A percentile compares a stretch with the other conserved stretches of the same genome.
Conservation (phyloP, 768 basidiomycete species). For the Wakefieldia striispora region DNA sequence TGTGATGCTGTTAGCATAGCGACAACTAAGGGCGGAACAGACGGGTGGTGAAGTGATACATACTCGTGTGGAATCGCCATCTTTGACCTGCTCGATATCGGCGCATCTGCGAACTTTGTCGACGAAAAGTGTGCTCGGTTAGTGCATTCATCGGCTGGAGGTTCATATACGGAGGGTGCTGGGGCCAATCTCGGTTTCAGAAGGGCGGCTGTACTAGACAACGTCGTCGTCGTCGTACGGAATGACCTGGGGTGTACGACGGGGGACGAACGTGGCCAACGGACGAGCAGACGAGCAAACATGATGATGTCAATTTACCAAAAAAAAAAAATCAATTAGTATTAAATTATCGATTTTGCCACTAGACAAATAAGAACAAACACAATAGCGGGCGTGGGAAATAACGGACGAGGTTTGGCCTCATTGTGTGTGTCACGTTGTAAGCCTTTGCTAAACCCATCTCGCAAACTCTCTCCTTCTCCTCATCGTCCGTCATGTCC, state of each 20-base stretch:
- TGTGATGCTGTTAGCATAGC: conserved; percentile 23
- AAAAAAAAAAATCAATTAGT: not conserved
- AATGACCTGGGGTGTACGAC: conserved; percentile 16
- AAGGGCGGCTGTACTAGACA: conserved; percentile 7
- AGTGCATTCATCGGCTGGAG: conserved; percentile 15
- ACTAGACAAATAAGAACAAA: conserved; percentile 24
- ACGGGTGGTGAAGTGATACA: conserved; percentile 13
- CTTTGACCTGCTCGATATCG: conserved; percentile 42
- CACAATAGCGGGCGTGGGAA: conserved; percentile 19
- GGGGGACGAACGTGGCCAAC: conserved; percentile 18
- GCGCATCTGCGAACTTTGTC: conserved; percentile 26
- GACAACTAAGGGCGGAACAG: conserved; percentile 4
- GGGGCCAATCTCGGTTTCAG: conserved; percentile 11
- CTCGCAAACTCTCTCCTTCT: conserved; percentile 11
- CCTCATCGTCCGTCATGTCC: conserved; percentile 19
- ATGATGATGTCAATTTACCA: not conserved
- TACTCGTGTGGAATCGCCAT: conserved; percentile 43
- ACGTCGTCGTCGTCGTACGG: conserved; percentile 9
- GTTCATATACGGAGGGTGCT: not conserved
- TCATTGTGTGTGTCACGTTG: conserved; percentile 26
- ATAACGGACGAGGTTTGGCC: conserved; percentile 14
- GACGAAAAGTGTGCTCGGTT: conserved; percentile 29
- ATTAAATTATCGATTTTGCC: not conserved
- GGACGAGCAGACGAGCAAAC: conserved; percentile 26
- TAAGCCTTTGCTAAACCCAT: conserved; percentile 13